A percentile compares a stretch with the other conserved stretches of the same genome.
phyloP scores from a whole-genome alignment of 1,284 basidiomycete species.

The Naganishia cerealis region DNA sequence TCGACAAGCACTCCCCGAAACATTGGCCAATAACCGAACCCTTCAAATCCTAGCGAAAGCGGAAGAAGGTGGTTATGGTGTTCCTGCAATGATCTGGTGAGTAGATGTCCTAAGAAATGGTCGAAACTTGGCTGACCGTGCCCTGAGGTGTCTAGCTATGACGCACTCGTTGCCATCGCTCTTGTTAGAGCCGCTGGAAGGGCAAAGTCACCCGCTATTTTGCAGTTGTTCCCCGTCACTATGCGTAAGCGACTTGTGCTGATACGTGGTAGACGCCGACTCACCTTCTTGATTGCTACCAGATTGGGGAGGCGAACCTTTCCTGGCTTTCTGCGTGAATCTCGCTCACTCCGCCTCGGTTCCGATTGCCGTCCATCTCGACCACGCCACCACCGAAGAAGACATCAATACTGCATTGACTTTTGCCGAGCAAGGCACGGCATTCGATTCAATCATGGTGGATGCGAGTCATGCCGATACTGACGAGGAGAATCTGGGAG shows the following conservation, averaged over 20 bases:
- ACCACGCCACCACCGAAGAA: slow-evolving; percentile 56
- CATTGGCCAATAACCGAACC: slow-evolving; percentile 47
- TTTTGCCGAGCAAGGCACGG: slow-evolving; percentile 51
- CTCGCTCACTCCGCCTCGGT: slow-evolving; percentile 51
- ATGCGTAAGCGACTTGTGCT: slow-evolving; percentile 17
- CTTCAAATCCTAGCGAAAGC: slow-evolving; percentile 51
- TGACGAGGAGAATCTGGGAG: slow-evolving; percentile 54
- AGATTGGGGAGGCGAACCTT: slow-evolving; percentile 23
- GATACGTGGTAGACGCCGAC: neutral
- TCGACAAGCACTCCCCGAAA: slow-evolving; percentile 37
- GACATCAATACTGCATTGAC: slow-evolving; percentile 54
- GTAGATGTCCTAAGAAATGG: neutral
- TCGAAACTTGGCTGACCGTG: neutral
- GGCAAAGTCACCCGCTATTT: slow-evolving; percentile 48
- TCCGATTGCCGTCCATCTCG: slow-evolving; percentile 54
- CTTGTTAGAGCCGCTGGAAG: slow-evolving; percentile 51
- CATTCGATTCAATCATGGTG: slow-evolving; percentile 55
- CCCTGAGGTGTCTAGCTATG: slow-evolving; percentile 40
- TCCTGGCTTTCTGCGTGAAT: slow-evolving; percentile 30
- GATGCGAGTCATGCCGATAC: slow-evolving; percentile 53
- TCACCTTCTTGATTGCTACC: neutral
- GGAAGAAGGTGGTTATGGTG: slow-evolving; percentile 48
- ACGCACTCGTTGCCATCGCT: slow-evolving; percentile 47
- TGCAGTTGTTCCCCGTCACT: slow-evolving; percentile 52
- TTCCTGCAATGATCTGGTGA: slow-evolving; percentile 27